Evolutionary conservation across 73 alveolate species (phyloP), one percentile per base, ranked within the genome.

Genomic region (Blepharisma stoltei): DNA sequence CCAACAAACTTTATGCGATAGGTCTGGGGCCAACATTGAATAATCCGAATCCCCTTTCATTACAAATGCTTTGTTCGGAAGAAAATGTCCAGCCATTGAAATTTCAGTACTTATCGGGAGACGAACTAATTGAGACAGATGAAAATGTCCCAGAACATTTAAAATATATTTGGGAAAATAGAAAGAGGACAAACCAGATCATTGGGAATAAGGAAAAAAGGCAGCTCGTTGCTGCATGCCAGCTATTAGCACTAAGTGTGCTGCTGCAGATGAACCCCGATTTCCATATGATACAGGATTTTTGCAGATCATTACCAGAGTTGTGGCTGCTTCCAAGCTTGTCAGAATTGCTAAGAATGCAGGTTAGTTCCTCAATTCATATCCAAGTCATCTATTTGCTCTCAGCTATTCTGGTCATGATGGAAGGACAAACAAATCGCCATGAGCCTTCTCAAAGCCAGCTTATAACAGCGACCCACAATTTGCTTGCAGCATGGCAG

Each of bases 281-380:
- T 11, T 8, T 23, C 32, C 18, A 44, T 71, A 44, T 18, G 11
- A 14, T 69, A 46, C 55, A 69, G 20, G 65, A 69, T n/a, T 69
- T 69, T 44, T 38, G 46, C 25, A 69, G 79, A 69, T 14, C 71
- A 14, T 69, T 69, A 6, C 79, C 79, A 18, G 65, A 69, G 27
- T 4, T 44, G n/a, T 69, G 55, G 79, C 60, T 69, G 11, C 60
- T 69, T 37, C 79, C 79, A 14, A 53, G 32, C 9, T 3, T 69
- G 9, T 44, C 65, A 14, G 65, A 69, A 25, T n/a, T 69, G 37
- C 45, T 69, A 44, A 38, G 38, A 43, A 23, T 37, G 55, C 67
- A 18, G 25, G 11, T 46, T 7, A 69, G 55, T 69, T 8, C 60
- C 0, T n/a, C 11, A 14, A 44, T 69, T 44, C 79, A 69, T 46